Evolutionary conservation across 352 stramenopile species (phyloP).

Genomic region (Globisporangium emineosum): DNA sequence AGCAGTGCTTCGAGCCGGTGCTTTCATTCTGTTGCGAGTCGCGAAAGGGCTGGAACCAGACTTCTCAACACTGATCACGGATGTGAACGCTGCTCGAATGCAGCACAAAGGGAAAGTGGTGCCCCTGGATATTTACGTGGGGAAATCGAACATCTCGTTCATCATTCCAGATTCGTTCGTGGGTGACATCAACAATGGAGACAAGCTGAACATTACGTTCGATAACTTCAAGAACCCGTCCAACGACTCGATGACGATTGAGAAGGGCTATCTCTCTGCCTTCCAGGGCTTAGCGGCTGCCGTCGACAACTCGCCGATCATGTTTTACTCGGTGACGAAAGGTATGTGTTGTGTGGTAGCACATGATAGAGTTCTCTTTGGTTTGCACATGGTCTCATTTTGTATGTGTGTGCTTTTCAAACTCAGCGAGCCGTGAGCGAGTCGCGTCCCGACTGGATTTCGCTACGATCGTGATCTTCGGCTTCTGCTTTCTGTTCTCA

Average conservation of each 20-base stretch:
- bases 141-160: constrained; percentile 66
- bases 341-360: constrained; percentile 10
- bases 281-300: constrained; percentile 53
- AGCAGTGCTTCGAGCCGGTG: constrained; percentile 48
- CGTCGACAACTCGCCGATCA: constrained; percentile 57
- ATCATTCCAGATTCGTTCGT: constrained; percentile 59
- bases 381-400: neutral
- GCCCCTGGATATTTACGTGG: constrained; percentile 46
- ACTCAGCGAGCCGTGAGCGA: constrained; percentile 38
- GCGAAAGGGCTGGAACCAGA: constrained; percentile 47
- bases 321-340: constrained; percentile 40
- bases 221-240: constrained; percentile 57
- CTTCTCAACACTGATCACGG: constrained; percentile 55
- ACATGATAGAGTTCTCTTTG: neutral
- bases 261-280: constrained; percentile 68
- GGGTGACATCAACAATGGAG: constrained; percentile 72
- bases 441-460: constrained; percentile 69
- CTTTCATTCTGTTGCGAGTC: constrained; percentile 70
- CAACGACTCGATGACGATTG: constrained; percentile 56
- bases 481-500: constrained; percentile 74
- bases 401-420: neutral
- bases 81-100: constrained; percentile 47
- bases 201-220: constrained; percentile 61
- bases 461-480: constrained; percentile 67
- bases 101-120: constrained; percentile 25